Conservation (phyloP, 2,329 filamentous ascomycete species). For the Penicillium sp. region DNA sequence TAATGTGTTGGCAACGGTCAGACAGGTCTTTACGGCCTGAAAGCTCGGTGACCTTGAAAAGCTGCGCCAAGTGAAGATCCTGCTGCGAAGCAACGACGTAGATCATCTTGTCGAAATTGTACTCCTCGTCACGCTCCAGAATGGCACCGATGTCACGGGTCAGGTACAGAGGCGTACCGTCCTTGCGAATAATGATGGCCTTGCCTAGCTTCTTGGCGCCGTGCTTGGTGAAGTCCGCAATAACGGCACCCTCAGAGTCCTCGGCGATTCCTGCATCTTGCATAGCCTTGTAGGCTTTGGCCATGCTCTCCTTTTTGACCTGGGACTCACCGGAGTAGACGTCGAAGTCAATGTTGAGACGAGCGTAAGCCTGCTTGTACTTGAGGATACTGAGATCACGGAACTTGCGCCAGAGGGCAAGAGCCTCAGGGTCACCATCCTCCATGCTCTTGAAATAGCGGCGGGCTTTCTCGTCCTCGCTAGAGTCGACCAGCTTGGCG, state of each 20-base stretch:
- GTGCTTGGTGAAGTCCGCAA: slow-evolving; percentile 69
- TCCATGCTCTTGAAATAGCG: slow-evolving; percentile 68
- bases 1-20: slow-evolving; percentile 60
- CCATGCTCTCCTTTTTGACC: slow-evolving; percentile 62
- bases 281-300: slow-evolving; percentile 58
- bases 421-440: slow-evolving; percentile 58
- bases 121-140: slow-evolving; percentile 60
- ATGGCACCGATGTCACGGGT: slow-evolving; percentile 68
- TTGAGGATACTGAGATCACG: slow-evolving; percentile 63
- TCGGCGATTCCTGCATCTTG: slow-evolving; percentile 61
- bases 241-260: slow-evolving; percentile 63
- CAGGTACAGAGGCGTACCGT: slow-evolving; percentile 66
- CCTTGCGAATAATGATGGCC: slow-evolving; percentile 64
- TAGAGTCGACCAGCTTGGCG: slow-evolving; percentile 49
- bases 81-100: slow-evolving; percentile 65
- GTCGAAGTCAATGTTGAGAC: slow-evolving; percentile 64
- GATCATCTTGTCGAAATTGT: slow-evolving; percentile 66
- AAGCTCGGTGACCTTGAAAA: slow-evolving; percentile 63
- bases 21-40: slow-evolving; percentile 62
- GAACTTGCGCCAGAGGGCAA: slow-evolving; percentile 63
- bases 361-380: slow-evolving; percentile 63
- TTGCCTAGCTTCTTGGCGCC: slow-evolving; percentile 65
- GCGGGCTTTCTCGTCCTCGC: slow-evolving; percentile 60
- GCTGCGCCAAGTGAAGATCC: slow-evolving; percentile 62
- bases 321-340: slow-evolving; percentile 69